Evolutionary conservation across 163 green algal genomes (phyloP).

Genomic region (Scenedesmus sp.): DNA sequence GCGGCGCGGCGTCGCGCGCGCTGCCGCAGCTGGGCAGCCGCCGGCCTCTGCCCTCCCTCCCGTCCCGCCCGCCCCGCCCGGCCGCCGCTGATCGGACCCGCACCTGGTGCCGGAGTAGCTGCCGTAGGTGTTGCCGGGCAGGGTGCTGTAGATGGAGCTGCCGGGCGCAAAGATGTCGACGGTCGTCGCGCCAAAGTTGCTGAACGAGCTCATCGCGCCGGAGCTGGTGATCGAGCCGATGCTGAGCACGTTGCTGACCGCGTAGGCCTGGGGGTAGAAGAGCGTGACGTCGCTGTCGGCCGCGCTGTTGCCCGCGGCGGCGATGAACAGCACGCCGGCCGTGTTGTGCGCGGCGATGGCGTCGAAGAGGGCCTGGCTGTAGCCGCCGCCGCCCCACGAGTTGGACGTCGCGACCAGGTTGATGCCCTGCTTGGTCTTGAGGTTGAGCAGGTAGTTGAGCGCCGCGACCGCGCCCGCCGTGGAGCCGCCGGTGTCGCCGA

Average conservation of each 20-base stretch:
- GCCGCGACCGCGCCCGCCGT: slow-evolving; percentile 5
- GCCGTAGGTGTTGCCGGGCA: background rate
- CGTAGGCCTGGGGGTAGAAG: slow-evolving; percentile 25
- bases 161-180: slow-evolving; percentile 31
- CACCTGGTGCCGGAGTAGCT: background rate
- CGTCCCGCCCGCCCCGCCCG: no score
- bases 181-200: slow-evolving; percentile 6
- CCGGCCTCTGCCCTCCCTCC: background rate
- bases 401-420: slow-evolving; percentile 30
- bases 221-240: slow-evolving; percentile 10
- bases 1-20: no score
- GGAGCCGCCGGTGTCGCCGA: background rate
- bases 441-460: slow-evolving; percentile 31
- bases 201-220: background rate
- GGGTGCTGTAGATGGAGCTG: background rate
- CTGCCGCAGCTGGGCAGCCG: background rate
- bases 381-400: slow-evolving; percentile 21
- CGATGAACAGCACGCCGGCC: slow-evolving; percentile 27
- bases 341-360: background rate
- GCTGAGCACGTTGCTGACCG: slow-evolving; percentile 10
- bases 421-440: slow-evolving; percentile 22
- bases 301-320: slow-evolving; percentile 22
- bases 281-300: slow-evolving; percentile 19
- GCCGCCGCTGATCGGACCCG: background rate
- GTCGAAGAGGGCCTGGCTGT: background rate